Conservation (phyloP, 371 early-diverging fungal species). For the Saksenaea vasiformis region DNA sequence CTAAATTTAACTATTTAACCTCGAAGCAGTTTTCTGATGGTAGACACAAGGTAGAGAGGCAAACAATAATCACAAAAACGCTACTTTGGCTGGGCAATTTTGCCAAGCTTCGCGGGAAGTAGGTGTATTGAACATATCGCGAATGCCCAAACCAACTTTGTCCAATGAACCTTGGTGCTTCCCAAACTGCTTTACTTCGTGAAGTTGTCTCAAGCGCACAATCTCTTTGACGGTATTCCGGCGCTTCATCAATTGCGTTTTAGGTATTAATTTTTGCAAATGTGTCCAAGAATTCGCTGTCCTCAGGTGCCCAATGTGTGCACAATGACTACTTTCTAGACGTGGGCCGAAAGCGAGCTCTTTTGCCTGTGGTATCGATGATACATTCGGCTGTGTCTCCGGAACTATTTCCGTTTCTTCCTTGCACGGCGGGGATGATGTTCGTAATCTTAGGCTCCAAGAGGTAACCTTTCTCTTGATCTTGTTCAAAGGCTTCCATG, state of each 20-base stretch:
- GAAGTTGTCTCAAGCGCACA: conserved; percentile 12
- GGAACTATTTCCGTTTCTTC: not conserved
- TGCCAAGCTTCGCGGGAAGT: conserved; percentile 28
- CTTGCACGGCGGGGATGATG: not conserved
- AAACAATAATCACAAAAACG: not conserved
- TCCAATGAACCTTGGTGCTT: conserved; percentile 25
- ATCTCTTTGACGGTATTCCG: not conserved
- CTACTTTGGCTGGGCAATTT: conserved; percentile 16
- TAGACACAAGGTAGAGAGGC: too few relatives aligned
- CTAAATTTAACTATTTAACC: too few relatives aligned
- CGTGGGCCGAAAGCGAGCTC: not conserved
- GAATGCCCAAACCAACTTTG: conserved; percentile 33
- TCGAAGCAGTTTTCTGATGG: too few relatives aligned
- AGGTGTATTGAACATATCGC: conserved; percentile 27
- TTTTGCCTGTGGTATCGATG: not conserved
- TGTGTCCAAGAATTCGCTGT: not conserved
- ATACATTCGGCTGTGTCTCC: not conserved
- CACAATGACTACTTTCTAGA: not conserved
- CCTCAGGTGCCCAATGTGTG: not conserved
- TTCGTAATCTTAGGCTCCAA: not conserved
- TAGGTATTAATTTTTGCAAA: not conserved
- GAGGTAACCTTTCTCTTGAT: not conserved
- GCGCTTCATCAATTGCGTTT: not conserved
- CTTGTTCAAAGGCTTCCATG: not conserved
- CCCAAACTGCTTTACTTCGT: conserved; percentile 28